Base-by-base conservation (phyloP, 2,329 filamentous ascomycete species). In the Colletotrichum tropicicola region DNA sequence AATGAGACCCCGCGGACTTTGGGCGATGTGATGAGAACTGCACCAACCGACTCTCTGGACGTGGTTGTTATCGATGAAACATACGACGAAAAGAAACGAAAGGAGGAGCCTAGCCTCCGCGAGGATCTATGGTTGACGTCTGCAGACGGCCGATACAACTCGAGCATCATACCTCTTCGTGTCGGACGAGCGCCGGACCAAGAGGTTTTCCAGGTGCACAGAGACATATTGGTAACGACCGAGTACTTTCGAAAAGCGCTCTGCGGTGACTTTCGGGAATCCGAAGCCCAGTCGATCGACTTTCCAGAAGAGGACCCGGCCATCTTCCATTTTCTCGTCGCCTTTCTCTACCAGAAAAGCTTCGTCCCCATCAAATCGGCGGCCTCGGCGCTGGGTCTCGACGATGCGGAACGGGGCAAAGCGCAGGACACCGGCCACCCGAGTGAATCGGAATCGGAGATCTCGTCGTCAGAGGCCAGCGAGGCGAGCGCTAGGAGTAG, bases 271-370 rank as follows among this genome's bases (percentile, higher is more conserved):
- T 86, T 85, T 68, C 76, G 70, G 53, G 84, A 86, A 69, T 78
- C 81, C 2, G 75, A 74, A 19, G 75, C 79, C 15, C 81, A 84
- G 65, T 77, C 78, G 13, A 79, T 86, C 54, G 77, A 83, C 68
- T 73, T 86, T 2, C 83, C 82, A 0, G 83, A 85, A 61, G 83
- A 86, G 64, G 78, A 85, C 66, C 82, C 83, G 3, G 78, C 79
- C 57, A 79, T 83, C 48, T 86, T 86, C 65, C 81, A 83, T 61
- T 84, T 85, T 66, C 71, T 86, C 43, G 73, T 86, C 35, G 81
- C 82, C n/a, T 85, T 79, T 53, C 72, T 85, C 12, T 85, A 85
- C 67, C 82, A 85, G 67, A 78, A 76, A 19, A 78, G 73, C 58
- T 85, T 80, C 67, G 74, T 78, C 4, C 83, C 83, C 35, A 81